These are phyloP conservation scores for Solanum hybrid DNA, from an alignment of 305 asterid species.

Conservation along the genomic window DNA sequence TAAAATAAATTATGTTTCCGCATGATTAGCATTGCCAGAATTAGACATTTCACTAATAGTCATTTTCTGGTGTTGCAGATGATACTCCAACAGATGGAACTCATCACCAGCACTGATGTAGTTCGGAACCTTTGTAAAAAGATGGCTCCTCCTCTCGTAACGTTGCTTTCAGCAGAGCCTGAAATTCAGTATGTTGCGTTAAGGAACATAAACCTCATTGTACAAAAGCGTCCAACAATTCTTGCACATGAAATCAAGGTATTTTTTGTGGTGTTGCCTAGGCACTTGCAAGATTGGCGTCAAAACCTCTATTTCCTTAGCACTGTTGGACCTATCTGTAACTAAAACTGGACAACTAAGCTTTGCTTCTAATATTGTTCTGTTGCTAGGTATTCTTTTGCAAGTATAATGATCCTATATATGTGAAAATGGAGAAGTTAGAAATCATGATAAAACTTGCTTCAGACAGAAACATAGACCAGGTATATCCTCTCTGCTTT, in stretches of 20 bases:
- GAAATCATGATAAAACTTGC: slow-evolving; percentile 99
- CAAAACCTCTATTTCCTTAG: not conserved
- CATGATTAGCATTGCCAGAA: not conserved
- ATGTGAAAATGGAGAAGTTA: slow-evolving; percentile 97
- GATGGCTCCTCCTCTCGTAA: slow-evolving; percentile 99
- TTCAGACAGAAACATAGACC: slow-evolving; percentile 95
- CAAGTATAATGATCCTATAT: slow-evolving; percentile 99
- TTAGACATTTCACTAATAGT: not conserved
- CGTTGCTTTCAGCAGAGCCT: slow-evolving; percentile 97
- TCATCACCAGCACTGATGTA: slow-evolving; percentile 94
- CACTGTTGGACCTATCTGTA: not conserved
- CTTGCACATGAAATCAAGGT: slow-evolving; percentile 99
- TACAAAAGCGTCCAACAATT: slow-evolving; percentile 91
- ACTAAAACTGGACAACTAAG: not conserved
- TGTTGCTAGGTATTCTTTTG: slow-evolving; percentile 82
- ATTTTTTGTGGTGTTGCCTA: slow-evolving; percentile 9
- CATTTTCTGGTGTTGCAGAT: slow-evolving; percentile 48
- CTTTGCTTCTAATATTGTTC: slow-evolving; percentile 6
- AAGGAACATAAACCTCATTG: slow-evolving; percentile 92
- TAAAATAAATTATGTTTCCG: not conserved
- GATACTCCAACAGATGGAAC: slow-evolving; percentile 99
- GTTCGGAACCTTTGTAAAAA: slow-evolving; percentile 98
- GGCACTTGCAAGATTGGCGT: not conserved
- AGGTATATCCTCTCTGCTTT: slow-evolving; percentile 40
- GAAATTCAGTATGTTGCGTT: slow-evolving; percentile 99